Evolutionary conservation across 805 yeast species (phyloP).

Genomic region (Metschnikowia shivogae): DNA sequence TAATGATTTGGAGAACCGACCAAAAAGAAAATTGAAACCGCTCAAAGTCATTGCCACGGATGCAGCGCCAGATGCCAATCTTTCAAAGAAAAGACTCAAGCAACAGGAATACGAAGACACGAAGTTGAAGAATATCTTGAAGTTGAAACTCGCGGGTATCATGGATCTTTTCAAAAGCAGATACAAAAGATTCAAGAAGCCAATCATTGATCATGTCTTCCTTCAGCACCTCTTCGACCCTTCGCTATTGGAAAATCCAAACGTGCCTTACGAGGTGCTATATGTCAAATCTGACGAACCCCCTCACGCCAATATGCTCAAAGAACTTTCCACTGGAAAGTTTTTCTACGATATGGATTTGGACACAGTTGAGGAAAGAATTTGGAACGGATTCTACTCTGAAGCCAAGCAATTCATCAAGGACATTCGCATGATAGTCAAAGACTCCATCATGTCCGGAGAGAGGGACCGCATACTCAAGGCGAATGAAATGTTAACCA

Average conservation of each 20-base stretch:
- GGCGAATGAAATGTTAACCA: slow-evolving; percentile 94
- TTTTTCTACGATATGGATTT: slow-evolving; percentile 83
- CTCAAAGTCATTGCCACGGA: slow-evolving; percentile 29
- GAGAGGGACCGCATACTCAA: slow-evolving; percentile 78
- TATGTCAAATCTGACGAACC: slow-evolving; percentile 45
- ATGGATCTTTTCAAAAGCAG: slow-evolving; percentile 87
- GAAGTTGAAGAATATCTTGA: slow-evolving; percentile 76
- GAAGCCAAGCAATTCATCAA: slow-evolving; percentile 87
- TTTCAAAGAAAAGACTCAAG: slow-evolving; percentile 44
- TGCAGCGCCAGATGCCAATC: slow-evolving; percentile 25
- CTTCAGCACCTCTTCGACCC: slow-evolving; percentile 78
- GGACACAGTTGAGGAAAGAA: slow-evolving; percentile 87
- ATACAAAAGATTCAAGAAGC: slow-evolving; percentile 87
- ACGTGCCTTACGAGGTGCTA: slow-evolving; percentile 33
- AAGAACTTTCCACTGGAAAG: slow-evolving; percentile 73
- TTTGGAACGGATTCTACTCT: slow-evolving; percentile 95
- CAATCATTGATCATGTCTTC: slow-evolving; percentile 74
- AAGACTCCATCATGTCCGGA: slow-evolving; percentile 67
- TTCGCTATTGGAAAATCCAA: slow-evolving; percentile 34
- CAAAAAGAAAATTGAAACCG: slow-evolving; percentile 43
- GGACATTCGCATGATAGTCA: slow-evolving; percentile 80
- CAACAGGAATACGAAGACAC: slow-evolving; percentile 64
- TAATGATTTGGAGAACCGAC: slow-evolving; percentile 58
- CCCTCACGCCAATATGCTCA: slow-evolving; percentile 62
- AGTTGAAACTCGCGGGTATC: slow-evolving; percentile 77